These are phyloP conservation scores for Suhomyces kilbournensis DNA, from an alignment of 805 yeast species.

Conservation along the genomic window DNA sequence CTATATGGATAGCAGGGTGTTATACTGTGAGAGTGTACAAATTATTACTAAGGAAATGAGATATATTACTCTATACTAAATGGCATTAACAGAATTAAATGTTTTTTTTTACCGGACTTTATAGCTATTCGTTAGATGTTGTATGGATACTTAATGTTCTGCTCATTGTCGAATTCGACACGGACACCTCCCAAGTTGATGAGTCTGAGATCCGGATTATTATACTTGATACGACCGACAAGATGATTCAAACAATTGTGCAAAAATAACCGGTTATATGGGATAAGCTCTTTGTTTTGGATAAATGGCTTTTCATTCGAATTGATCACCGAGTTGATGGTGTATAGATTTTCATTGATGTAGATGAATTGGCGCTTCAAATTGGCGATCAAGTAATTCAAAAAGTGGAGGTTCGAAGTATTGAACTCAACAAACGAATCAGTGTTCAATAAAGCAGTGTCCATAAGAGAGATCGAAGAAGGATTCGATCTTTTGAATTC, in stretches of 20 bases:
- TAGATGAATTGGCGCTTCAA: constrained; percentile 18
- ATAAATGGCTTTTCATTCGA: constrained; percentile 15
- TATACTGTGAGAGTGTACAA: too few species aligned
- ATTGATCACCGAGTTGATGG: constrained; percentile 18
- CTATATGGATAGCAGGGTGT: not conserved
- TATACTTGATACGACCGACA: constrained; percentile 5
- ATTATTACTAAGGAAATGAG: too few species aligned
- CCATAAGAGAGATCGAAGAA: not conserved
- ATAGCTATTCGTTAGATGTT: too few species aligned
- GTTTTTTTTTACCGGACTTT: too few species aligned
- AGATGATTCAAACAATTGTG: constrained; percentile 12
- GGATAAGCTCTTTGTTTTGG: constrained; percentile 8
- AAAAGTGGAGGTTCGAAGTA: constrained; percentile 13
- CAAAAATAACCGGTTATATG: constrained; percentile 12
- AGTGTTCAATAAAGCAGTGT: not conserved
- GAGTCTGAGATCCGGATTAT: constrained; percentile 6
- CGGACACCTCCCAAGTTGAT: constrained; percentile 18
- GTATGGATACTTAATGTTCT: not conserved
- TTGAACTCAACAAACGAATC: constrained; percentile 7
- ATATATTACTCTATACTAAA: not conserved
- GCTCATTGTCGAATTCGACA: constrained; percentile 7
- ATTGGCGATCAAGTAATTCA: constrained; percentile 14
- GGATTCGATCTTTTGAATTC: constrained; percentile 7
- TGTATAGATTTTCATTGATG: constrained; percentile 15
- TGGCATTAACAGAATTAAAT: not conserved